Conservation (phyloP, 345 rosid species). For the Moringa oleifera region DNA sequence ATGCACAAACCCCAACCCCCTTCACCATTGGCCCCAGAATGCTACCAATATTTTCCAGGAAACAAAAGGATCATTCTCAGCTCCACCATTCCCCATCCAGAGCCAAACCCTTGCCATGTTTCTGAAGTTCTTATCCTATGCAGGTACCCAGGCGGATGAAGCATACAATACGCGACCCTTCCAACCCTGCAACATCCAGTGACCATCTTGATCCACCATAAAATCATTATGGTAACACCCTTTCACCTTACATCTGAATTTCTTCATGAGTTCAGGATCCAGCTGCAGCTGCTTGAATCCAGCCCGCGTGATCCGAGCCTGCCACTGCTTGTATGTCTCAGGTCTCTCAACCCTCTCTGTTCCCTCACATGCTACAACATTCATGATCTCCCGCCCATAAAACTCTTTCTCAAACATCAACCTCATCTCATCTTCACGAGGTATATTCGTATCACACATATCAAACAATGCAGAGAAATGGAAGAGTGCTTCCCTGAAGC, state of each 20-base stretch:
- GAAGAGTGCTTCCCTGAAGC: conserved; percentile 78
- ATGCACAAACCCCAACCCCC: no score
- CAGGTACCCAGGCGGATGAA: conserved; percentile 63
- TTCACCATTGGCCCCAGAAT: no score
- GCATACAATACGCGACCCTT: conserved; percentile 67
- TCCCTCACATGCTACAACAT: conserved; percentile 75
- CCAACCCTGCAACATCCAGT: conserved; percentile 85
- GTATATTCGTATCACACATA: conserved; percentile 40
- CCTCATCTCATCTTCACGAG: conserved; percentile 45
- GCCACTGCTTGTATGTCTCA: conserved; percentile 85
- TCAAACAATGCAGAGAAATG: conserved; percentile 68
- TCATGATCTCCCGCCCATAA: conserved; percentile 52
- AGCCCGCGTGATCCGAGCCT: conserved; percentile 42
- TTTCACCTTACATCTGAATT: conserved; percentile 34
- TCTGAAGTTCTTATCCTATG: conserved; percentile 9
- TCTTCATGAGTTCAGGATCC: conserved; percentile 36
- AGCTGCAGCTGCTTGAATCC: conserved; percentile 64
- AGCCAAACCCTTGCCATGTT: not conserved
- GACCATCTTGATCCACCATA: conserved; percentile 40
- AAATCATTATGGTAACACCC: conserved; percentile 44
- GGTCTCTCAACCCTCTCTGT: conserved; percentile 76
- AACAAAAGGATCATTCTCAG: no score
- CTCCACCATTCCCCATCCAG: not conserved
- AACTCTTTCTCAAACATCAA: conserved; percentile 60
- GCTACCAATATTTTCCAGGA: no score